phyloP scores from a whole-genome alignment of 768 basidiomycete genomes.

The Podaxis pistillaris region DNA sequence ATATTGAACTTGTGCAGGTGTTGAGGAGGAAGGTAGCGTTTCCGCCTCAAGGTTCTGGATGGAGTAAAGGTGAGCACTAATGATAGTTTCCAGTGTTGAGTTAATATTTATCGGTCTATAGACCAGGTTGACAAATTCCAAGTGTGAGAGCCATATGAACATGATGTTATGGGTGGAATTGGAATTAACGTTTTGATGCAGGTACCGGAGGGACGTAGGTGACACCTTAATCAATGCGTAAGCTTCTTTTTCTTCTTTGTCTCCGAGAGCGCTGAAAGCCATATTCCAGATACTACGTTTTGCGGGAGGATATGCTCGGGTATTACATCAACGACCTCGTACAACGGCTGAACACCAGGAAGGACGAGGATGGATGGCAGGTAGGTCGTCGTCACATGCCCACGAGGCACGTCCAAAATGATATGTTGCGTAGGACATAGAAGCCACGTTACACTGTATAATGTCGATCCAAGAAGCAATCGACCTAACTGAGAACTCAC shows the following conservation, averaged over 20 bases:
- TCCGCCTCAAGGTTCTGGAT: slow-evolving; percentile 52
- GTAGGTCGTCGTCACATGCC: slow-evolving; percentile 33
- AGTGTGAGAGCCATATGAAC: slow-evolving; percentile 48
- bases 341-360: slow-evolving; percentile 46
- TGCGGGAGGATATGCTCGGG: slow-evolving; percentile 79
- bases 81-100: neutral
- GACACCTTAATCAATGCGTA: slow-evolving; percentile 89
- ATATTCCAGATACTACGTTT: slow-evolving; percentile 72
- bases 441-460: slow-evolving; percentile 84
- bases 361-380: slow-evolving; percentile 67
- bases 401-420: neutral
- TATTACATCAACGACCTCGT: slow-evolving; percentile 64
- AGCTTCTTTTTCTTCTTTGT: slow-evolving; percentile 24
- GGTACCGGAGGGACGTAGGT: slow-evolving; percentile 83
- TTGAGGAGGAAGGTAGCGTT: slow-evolving; percentile 75
- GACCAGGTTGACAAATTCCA: slow-evolving; percentile 80
- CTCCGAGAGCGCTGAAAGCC: neutral
- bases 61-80: slow-evolving; percentile 63
- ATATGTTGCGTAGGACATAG: slow-evolving; percentile 59
- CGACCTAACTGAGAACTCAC: slow-evolving; percentile 44
- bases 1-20: slow-evolving; percentile 71
- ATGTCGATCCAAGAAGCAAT: slow-evolving; percentile 88
- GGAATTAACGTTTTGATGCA: slow-evolving; percentile 24
- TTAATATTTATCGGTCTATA: slow-evolving; percentile 27
- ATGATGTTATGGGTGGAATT: neutral